These are phyloP conservation scores for Cyberlindnera amylophila DNA, from an alignment of 805 yeast species.

Conservation along the genomic window DNA sequence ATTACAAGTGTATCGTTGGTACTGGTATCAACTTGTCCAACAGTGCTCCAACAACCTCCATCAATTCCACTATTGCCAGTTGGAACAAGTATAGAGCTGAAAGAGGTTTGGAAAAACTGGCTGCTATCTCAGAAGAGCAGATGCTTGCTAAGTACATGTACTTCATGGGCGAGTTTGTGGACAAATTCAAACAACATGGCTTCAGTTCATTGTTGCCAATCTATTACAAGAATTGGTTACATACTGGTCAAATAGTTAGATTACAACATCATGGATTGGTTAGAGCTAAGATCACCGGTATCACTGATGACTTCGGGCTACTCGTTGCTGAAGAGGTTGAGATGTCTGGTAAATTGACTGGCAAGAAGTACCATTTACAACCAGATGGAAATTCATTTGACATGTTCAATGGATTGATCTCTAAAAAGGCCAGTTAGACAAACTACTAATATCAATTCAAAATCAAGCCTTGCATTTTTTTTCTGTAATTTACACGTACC, in stretches of 20 bases:
- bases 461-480: background rate
- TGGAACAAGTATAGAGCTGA: slow-evolving; percentile 50
- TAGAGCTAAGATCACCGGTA: slow-evolving; percentile 71
- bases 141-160: slow-evolving; percentile 67
- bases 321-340: slow-evolving; percentile 69
- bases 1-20: slow-evolving; percentile 72
- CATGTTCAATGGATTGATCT: slow-evolving; percentile 85
- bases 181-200: slow-evolving; percentile 59
- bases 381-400: slow-evolving; percentile 98
- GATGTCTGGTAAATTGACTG: slow-evolving; percentile 42
- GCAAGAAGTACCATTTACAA: slow-evolving; percentile 64
- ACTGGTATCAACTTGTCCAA: slow-evolving; percentile 83
- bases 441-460: background rate
- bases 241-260: slow-evolving; percentile 67
- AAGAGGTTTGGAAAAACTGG: slow-evolving; percentile 33
- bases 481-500: too few species aligned
- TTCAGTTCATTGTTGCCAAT: slow-evolving; percentile 60
- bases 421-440: slow-evolving; percentile 40
- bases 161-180: slow-evolving; percentile 59
- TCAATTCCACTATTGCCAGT: slow-evolving; percentile 62
- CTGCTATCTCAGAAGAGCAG: slow-evolving; percentile 36
- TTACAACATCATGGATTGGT: slow-evolving; percentile 50
- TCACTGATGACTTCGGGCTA: slow-evolving; percentile 81
- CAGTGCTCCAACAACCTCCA: slow-evolving; percentile 88
- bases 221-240: slow-evolving; percentile 87